phyloP scores from a whole-genome alignment of 768 basidiomycete genomes.

The Pleurotus citrinopileatus region DNA sequence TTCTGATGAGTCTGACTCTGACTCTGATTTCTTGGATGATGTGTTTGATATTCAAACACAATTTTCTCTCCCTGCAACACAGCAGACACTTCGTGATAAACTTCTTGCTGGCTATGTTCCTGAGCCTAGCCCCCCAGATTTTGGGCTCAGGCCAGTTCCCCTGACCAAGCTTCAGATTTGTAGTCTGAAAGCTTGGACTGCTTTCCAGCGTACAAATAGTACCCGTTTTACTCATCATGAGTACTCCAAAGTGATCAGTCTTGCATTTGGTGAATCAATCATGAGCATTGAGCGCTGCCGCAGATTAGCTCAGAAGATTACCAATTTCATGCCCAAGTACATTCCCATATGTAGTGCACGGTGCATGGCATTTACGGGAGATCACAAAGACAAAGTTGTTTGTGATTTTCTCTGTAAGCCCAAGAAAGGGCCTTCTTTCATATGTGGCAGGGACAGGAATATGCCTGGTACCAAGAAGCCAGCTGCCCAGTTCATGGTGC shows the following conservation, averaged over 20 bases:
- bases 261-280: constrained; percentile 20
- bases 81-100: constrained; percentile 1
- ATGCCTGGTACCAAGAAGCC: constrained; percentile 12
- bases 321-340: constrained; percentile 15
- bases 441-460: constrained; percentile 6
- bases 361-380: constrained; percentile 25
- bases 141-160: background rate
- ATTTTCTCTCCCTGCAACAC: no score
- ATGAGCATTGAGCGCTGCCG: constrained; percentile 14
- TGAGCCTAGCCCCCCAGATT: background rate
- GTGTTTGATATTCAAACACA: no score
- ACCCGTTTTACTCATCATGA: constrained; percentile 10
- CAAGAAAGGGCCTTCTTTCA: no score
- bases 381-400: constrained; percentile 6
- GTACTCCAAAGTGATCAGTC: constrained; percentile 17
- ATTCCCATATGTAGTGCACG: constrained; percentile 22
- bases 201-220: constrained; percentile 18
- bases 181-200: constrained; percentile 18
- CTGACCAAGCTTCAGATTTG: constrained; percentile 13
- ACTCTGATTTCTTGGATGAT: no score
- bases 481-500: constrained; percentile 19
- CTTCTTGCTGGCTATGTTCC: background rate
- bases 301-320: constrained; percentile 16
- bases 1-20: no score
- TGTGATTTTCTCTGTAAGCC: constrained; percentile 17